phyloP scores from a whole-genome alignment of 106 monocot species.

The Vanilla planifolia region DNA sequence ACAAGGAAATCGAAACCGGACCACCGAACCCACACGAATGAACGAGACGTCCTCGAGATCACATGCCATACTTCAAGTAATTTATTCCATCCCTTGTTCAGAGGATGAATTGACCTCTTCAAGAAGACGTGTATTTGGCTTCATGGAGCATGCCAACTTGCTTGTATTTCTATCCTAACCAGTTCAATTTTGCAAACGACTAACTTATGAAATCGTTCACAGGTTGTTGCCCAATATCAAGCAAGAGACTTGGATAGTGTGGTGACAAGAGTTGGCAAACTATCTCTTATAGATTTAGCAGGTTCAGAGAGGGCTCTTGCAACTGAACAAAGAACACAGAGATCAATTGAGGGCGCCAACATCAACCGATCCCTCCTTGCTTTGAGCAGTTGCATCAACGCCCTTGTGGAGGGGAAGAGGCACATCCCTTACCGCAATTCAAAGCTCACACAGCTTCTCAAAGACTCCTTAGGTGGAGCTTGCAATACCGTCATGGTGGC shows the following conservation, averaged over 20 bases:
- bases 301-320: slow-evolving; percentile 92
- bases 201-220: not conserved
- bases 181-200: too few relatives aligned
- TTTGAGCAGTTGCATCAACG: slow-evolving; percentile 92
- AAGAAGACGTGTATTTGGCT: too few relatives aligned
- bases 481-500: slow-evolving; percentile 99
- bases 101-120: not conserved
- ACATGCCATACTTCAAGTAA: slow-evolving; percentile 87
- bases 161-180: too few relatives aligned
- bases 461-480: slow-evolving; percentile 88
- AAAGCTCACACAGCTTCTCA: slow-evolving; percentile 95
- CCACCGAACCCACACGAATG: slow-evolving; percentile 82
- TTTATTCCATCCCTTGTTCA: not conserved
- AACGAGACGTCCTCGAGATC: slow-evolving; percentile 97
- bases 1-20: slow-evolving; percentile 90
- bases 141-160: too few relatives aligned
- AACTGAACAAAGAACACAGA: slow-evolving; percentile 73
- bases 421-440: slow-evolving; percentile 98
- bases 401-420: slow-evolving; percentile 95
- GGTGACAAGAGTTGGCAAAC: slow-evolving; percentile 54
- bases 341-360: slow-evolving; percentile 92
- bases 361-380: slow-evolving; percentile 95
- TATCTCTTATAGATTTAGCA: slow-evolving; percentile 91
- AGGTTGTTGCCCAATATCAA: slow-evolving; percentile 77
- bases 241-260: slow-evolving; percentile 27